phyloP scores from a whole-genome alignment of 495 filamentous ascomycete genomes.

The Cenococcum geophilum region DNA sequence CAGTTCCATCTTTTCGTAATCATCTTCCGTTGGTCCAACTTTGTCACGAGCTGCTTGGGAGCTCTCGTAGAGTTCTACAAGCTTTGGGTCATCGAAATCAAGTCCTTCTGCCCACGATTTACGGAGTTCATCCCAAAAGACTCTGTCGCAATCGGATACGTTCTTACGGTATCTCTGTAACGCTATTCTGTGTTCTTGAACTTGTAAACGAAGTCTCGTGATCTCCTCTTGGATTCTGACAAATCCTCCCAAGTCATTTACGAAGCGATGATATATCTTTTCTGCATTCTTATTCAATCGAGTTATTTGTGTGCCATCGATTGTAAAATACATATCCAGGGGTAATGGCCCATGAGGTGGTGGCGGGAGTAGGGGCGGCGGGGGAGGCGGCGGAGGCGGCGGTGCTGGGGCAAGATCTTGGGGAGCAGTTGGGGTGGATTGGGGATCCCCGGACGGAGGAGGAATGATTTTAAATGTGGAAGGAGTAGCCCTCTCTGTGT shows the following conservation, averaged over 20 bases:
- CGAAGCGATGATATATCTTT: constrained; percentile 19
- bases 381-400: background rate
- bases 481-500: background rate
- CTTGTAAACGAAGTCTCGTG: constrained; percentile 7
- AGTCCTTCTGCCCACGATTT: constrained; percentile 6
- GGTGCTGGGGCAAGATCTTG: too few species aligned
- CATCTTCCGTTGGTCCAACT: constrained; percentile 24
- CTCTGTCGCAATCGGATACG: constrained; percentile 11
- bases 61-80: constrained; percentile 7
- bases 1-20: constrained; percentile 27
- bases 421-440: background rate
- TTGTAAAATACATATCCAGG: constrained; percentile 5
- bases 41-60: constrained; percentile 17
- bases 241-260: constrained; percentile 23
- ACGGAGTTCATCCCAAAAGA: constrained; percentile 14
- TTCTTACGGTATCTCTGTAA: constrained; percentile 10
- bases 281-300: constrained; percentile 6
- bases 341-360: constrained; percentile 7
- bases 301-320: background rate
- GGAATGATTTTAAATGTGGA: background rate
- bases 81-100: background rate
- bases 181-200: constrained; percentile 15
- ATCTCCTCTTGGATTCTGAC: constrained; percentile 17
- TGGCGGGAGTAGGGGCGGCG: background rate
- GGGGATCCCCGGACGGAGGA: background rate